phyloP scores from a whole-genome alignment of 371 early-diverging fungal species.

The Rhizomucor miehei region DNA sequence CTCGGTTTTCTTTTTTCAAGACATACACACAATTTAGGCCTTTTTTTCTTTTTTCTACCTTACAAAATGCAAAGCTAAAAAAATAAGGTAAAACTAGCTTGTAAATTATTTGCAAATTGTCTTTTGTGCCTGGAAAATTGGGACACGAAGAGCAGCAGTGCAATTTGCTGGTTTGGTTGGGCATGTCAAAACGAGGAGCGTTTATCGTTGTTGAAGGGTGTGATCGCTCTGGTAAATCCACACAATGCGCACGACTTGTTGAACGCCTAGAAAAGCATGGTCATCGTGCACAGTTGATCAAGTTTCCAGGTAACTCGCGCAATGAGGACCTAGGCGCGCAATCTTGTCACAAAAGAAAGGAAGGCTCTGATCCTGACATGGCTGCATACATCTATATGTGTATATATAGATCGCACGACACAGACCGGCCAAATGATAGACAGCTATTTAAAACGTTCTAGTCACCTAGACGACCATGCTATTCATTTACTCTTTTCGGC shows the following conservation, averaged over 20 bases:
- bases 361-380: too few species aligned
- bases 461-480: conserved; percentile 78
- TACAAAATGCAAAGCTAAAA: too few species aligned
- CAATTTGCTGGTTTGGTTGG: too few species aligned
- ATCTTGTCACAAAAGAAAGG: too few species aligned
- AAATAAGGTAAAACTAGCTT: too few species aligned
- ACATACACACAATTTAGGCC: too few species aligned
- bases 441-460: conserved; percentile 71
- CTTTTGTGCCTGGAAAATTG: too few species aligned
- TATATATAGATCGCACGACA: conserved; percentile 79
- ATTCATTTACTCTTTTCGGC: conserved; percentile 97
- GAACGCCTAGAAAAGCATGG: conserved; percentile 51
- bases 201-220: conserved; percentile 98
- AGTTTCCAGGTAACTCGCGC: conserved; percentile 69
- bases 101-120: too few species aligned
- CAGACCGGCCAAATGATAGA: conserved; percentile 92
- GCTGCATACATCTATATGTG: too few species aligned
- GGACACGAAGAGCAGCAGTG: too few species aligned
- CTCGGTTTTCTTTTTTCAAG: not conserved
- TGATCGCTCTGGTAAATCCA: conserved; percentile 96
- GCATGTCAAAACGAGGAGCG: conserved; percentile 64
- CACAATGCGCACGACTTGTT: conserved; percentile 76
- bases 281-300: conserved; percentile 46
- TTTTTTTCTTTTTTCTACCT: too few species aligned
- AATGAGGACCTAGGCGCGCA: not conserved